Evolutionary conservation across 768 basidiomycete genomes (phyloP), one percentile per base, ranked within the genome.

Genomic region (Suillus alpinus): DNA sequence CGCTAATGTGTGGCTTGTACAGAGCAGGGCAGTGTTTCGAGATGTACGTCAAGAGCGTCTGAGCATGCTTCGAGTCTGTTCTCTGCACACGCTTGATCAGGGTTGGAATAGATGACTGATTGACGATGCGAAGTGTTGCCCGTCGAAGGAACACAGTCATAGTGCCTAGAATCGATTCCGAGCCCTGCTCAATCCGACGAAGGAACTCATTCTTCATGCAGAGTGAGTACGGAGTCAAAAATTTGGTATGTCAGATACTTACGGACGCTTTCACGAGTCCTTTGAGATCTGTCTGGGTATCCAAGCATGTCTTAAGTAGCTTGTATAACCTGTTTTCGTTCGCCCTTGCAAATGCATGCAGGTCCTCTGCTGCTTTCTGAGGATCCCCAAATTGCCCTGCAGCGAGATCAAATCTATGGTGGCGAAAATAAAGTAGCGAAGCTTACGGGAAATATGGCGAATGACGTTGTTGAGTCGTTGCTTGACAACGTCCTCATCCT

Each of bases 311-410:
- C 71, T 86, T 89, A 43, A 95, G 78, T 12, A 95, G 78, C 73
- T 89, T 94, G 79, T 94, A 98, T 8, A 95, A 77, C 41, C 94
- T 82, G 26, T 81, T 81, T 69, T 96, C 94, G 70, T 98, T 98
- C 46, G 88, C 75, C 61, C 89, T 90, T 0, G 95, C 95, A 65
- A 98, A 99, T 0, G 82, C 72, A 14, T 84, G 77, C 20, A 99
- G 73, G 69, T 98, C 96, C 62, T 92, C 92, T 2, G 77, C 73
- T 0, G 86, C 91, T 68, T 92, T 92, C 43, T 82, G 79, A 2
- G 86, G 80, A 56, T 98, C 95, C 6, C 84, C 78, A 64, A 86
- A 89, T 37, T 75, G 71, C 1, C 71, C 85, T 90, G 63, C 37
- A 9, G 6, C 58, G 23, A 18, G 20, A 56, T 56, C 29, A 59